Base-by-base conservation (phyloP, 2,329 filamentous ascomycete species). In the Diaporthe eres region DNA sequence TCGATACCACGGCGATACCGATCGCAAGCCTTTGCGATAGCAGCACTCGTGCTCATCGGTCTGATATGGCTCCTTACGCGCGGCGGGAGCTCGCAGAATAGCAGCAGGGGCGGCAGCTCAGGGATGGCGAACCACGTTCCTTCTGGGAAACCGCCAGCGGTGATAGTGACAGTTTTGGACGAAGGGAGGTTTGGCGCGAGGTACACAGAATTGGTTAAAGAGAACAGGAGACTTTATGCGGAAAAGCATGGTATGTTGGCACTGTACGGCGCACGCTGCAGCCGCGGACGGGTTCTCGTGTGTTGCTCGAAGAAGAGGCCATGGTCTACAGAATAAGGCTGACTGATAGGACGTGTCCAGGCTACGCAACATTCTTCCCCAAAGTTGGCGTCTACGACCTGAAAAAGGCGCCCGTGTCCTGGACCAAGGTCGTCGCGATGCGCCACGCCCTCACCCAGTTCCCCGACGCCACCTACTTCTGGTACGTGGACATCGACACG, bases 101-200 rank as follows among this genome's bases (percentile, higher is more conserved):
- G 47, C 47, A 71, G 39, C 77, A 67, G 74, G 76, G 19, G 71
- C 70, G 44, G 75, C 75, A 58, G 77, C 39, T 34, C 61, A 9
- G 75, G 73, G 19, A 55, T 55, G 74, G 34, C 75, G 25, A 73
- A 73, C 49, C 80, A 82, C 31, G 80, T 84, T 55, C 87, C 89
- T 0, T 86, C 87, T n/a, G 91, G 91, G 53, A 87, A 87, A 42
- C 90, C 91, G 39, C 86, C 90, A 0, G 91, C 91, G 28, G 95
- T 98, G 44, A 87, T 99, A 70, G 94, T 99, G 77, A 98, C 97
- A 2, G 91, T 96, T 12, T 85, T 98, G 74, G 94, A 98, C 82
- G 89, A 92, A 75, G 87, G 88, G 71, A 87, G 85, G 53, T 91
- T 93, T 80, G 92, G 91, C 81, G 86, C 90, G 47, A 88, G 87